phyloP scores from a whole-genome alignment of 352 stramenopile genomes.

The Globisporangium echinulatum region DNA sequence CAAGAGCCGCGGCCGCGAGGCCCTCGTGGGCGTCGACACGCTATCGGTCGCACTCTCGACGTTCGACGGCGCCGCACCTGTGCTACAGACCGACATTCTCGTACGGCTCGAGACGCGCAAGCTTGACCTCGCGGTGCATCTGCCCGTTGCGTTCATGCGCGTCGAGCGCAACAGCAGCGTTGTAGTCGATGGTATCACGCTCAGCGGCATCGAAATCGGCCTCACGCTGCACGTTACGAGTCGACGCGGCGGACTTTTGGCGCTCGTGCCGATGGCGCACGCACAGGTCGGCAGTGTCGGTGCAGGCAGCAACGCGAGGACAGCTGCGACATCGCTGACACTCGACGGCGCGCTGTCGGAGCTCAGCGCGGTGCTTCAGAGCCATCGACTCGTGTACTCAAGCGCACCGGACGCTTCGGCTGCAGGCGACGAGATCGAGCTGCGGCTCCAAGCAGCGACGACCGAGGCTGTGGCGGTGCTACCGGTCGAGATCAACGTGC shows the following conservation, averaged over 20 bases:
- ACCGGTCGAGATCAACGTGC: conserved; percentile 6
- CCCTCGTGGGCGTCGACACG: conserved; percentile 1
- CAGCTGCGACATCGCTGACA: not conserved
- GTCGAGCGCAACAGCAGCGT: conserved; percentile 6
- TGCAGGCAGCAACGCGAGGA: no score
- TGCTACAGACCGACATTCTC: not conserved
- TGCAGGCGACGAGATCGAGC: conserved; percentile 3
- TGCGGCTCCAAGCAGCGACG: conserved; percentile 4
- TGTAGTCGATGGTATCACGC: conserved; percentile 4
- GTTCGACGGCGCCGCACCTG: not conserved
- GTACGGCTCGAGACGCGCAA: conserved; percentile 6
- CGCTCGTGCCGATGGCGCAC: conserved; percentile 2
- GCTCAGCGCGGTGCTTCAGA: conserved; percentile 9
- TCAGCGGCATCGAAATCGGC: conserved; percentile 10
- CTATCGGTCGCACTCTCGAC: conserved; percentile 6
- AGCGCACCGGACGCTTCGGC: not conserved
- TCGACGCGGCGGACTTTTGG: not conserved
- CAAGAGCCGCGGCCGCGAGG: conserved; percentile 4
- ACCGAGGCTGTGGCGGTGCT: not conserved
- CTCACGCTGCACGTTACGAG: conserved; percentile 7
- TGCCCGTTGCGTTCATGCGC: conserved; percentile 4
- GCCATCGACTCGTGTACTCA: conserved; percentile 8
- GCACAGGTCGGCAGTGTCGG: not conserved
- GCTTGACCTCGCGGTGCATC: conserved; percentile 3
- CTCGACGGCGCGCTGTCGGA: conserved; percentile 8